A percentile compares a stretch with the other conserved stretches of the same genome.
Conservation (phyloP, 768 basidiomycete genomes). For the Sistotremastrum suecicum region DNA sequence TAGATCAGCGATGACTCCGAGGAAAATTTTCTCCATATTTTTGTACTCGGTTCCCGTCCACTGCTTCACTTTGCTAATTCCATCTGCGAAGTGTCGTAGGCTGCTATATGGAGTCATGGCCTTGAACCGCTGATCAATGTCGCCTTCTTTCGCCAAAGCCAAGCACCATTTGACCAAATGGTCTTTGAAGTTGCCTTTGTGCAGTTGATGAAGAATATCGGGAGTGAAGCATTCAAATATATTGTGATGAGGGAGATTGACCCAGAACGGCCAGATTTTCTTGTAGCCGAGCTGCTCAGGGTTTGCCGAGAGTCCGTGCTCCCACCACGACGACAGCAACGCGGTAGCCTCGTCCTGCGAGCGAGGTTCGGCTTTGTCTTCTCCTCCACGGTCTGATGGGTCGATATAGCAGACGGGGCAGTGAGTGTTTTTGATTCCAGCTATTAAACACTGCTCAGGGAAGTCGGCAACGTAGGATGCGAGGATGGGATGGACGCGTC, state of each 20-base stretch:
- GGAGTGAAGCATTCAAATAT: slow-evolving; percentile 26
- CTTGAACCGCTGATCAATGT: slow-evolving; percentile 9
- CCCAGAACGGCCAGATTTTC: slow-evolving; percentile 35
- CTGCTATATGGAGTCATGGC: slow-evolving; percentile 7
- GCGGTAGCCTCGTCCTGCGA: too few relatives aligned
- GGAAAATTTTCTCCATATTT: slow-evolving; percentile 20
- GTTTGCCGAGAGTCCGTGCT: slow-evolving; percentile 1
- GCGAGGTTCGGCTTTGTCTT: too few relatives aligned
- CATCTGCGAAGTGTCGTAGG: slow-evolving; percentile 3
- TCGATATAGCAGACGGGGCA: slow-evolving; percentile 18
- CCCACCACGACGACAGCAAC: too few relatives aligned
- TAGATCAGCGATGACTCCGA: slow-evolving; percentile 20
- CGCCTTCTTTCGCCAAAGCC: slow-evolving; percentile 2
- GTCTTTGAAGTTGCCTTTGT: slow-evolving; percentile 34
- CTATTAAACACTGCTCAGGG: slow-evolving; percentile 4
- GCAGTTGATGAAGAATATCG: slow-evolving; percentile 32
- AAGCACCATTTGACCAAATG: slow-evolving; percentile 25
- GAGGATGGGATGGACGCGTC: slow-evolving; percentile 2
- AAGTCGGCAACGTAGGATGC: slow-evolving; percentile 5
- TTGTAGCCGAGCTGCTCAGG: not conserved
- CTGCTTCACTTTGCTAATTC: slow-evolving; percentile 6
- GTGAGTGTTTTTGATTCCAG: slow-evolving; percentile 8
- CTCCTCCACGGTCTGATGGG: slow-evolving; percentile 13
- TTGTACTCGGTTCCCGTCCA: not conserved
- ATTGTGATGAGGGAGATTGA: slow-evolving; percentile 22